These are phyloP conservation scores for Xylariaceae sp. DNA, from an alignment of 2,329 filamentous ascomycete genomes.

Conservation along the genomic window DNA sequence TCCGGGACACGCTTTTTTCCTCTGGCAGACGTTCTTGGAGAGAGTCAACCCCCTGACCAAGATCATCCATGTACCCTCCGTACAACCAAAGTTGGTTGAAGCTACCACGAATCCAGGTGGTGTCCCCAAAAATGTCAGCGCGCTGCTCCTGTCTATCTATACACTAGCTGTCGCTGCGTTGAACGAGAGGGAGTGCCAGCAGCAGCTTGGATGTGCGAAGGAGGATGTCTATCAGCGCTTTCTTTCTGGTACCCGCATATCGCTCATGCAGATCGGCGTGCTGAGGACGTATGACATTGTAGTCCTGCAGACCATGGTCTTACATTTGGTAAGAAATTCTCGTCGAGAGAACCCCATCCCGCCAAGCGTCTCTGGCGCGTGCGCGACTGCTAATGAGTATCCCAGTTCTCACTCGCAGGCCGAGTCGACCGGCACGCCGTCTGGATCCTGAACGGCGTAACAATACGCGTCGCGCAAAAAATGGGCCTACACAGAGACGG, in stretches of 20 bases:
- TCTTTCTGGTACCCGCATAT: conserved; percentile 46
- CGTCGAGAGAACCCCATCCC: no score
- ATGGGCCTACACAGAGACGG: conserved; percentile 63
- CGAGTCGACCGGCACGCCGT: conserved; percentile 54
- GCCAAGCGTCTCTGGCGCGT: no score
- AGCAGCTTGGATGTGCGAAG: conserved; percentile 46
- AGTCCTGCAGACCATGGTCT: conserved; percentile 53
- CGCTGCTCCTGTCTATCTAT: conserved; percentile 62
- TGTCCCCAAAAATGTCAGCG: conserved; percentile 54
- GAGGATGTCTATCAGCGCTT: conserved; percentile 48
- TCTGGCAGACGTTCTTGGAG: conserved; percentile 72
- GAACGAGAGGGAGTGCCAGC: conserved; percentile 48
- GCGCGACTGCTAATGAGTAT: conserved; percentile 13
- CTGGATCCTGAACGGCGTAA: conserved; percentile 56
- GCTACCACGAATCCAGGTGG: conserved; percentile 52
- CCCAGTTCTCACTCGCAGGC: conserved; percentile 50
- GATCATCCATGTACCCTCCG: conserved; percentile 63
- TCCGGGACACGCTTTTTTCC: conserved; percentile 58
- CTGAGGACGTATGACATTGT: conserved; percentile 53
- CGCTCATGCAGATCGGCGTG: conserved; percentile 51
- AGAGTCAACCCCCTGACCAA: conserved; percentile 60
- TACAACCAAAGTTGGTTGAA: conserved; percentile 61
- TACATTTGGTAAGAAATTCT: conserved; percentile 53
- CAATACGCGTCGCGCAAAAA: conserved; percentile 60
- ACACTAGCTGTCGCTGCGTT: conserved; percentile 55